phyloP scores from a whole-genome alignment of 2,329 filamentous ascomycete species.

The Coniochaeta ligniaria region DNA sequence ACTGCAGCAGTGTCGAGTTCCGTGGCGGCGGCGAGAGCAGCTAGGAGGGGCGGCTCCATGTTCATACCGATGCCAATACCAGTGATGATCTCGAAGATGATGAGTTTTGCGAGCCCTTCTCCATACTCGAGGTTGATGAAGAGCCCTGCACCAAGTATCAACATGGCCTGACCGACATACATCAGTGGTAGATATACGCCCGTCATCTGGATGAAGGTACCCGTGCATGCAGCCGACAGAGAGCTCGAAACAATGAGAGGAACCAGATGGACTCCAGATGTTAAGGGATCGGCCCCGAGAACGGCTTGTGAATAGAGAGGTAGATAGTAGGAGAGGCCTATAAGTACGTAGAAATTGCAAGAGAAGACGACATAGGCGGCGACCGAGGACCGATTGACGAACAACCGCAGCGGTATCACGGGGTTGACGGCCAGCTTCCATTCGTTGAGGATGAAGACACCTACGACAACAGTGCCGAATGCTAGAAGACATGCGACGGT shows the following conservation, averaged over 20 bases:
- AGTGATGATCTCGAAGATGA: conserved; percentile 55
- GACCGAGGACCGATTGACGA: conserved; percentile 58
- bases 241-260: conserved; percentile 64
- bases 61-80: conserved; percentile 61
- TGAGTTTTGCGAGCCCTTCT: conserved; percentile 46
- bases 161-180: conserved; percentile 47
- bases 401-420: conserved; percentile 68
- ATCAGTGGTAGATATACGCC: conserved; percentile 60
- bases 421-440: conserved; percentile 68
- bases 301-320: conserved; percentile 81
- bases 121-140: conserved; percentile 51
- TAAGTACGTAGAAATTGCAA: conserved; percentile 70
- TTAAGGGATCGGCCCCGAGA: conserved; percentile 58
- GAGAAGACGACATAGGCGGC: conserved; percentile 61
- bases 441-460: conserved; percentile 66
- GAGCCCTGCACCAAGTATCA: conserved; percentile 58
- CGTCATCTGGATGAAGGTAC: conserved; percentile 53
- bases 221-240: conserved; percentile 49
- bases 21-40: conserved; percentile 56
- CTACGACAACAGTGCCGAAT: conserved; percentile 59
- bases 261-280: conserved; percentile 68
- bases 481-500: conserved; percentile 72
- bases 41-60: conserved; percentile 63
- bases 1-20: conserved; percentile 60
- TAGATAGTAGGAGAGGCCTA: conserved; percentile 71